phyloP scores from a whole-genome alignment of 768 basidiomycete species.

The Dioszegia crocea region DNA sequence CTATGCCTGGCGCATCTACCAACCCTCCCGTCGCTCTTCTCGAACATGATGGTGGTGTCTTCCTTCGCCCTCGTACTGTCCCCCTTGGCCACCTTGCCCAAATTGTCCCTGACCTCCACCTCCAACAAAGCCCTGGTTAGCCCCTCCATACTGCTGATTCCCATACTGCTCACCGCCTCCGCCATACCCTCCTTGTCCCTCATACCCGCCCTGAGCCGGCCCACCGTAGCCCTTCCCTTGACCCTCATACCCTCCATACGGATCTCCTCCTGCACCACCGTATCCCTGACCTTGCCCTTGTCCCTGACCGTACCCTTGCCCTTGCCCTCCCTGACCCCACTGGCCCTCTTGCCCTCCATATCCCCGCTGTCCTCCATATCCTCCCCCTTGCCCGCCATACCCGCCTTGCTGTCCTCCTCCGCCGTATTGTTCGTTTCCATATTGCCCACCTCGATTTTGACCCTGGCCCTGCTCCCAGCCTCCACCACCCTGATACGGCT shows the following conservation, averaged over 20 bases:
- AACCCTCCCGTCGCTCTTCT: too few species aligned
- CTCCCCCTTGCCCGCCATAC: neutral
- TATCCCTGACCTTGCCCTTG: neutral
- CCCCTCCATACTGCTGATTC: neutral
- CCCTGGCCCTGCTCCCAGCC: too few species aligned
- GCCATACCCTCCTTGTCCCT: neutral
- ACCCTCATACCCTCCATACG: conserved; percentile 4
- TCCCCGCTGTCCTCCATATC: neutral
- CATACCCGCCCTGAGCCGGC: conserved; percentile 10
- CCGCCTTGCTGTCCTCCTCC: conserved; percentile 3
- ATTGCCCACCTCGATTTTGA: neutral
- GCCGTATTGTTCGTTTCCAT: neutral
- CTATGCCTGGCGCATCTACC: too few species aligned
- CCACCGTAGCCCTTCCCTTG: conserved; percentile 2
- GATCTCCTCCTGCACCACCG: neutral
- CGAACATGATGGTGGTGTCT: neutral
- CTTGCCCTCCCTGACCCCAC: neutral
- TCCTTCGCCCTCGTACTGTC: neutral
- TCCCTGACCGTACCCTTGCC: neutral
- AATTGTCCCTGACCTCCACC: too few species aligned
- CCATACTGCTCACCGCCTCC: neutral
- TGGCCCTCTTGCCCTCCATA: neutral
- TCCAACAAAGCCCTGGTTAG: too few species aligned
- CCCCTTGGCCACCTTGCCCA: neutral
- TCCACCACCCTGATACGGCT: neutral